Base-by-base conservation (phyloP, 441 rosid species). In the Breynia disticha region DNA sequence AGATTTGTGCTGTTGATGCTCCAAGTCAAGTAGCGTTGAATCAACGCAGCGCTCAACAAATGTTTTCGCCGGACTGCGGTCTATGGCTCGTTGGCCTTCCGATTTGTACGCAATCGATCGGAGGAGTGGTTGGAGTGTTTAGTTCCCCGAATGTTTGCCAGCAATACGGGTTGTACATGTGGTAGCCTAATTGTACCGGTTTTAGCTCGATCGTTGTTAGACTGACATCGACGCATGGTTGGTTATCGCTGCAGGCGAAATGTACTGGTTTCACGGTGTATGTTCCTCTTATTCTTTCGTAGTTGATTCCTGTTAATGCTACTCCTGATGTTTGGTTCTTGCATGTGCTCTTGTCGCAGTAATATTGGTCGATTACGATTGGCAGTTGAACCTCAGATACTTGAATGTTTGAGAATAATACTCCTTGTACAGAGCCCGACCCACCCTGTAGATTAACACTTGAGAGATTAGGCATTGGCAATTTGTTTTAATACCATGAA, bases 311-410 rank as follows among this genome's bases (percentile, higher is more conserved):
- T 61, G 90, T 78, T 17, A 93, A 75, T 39, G 93, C 79, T 19
- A 93, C 97, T 11, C 93, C 97, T 28, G 97, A 72, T 47, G 97
- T 78, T 67, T 89, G 87, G 70, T 93, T 93, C 66, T 69, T 79
- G 69, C 99, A 93, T 20, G 11, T 61, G 54, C 75, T 69, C 65
- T 78, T 79, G 72, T 93, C 96, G 44, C 99, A 93, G 54, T 93
- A 93, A 77, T 72, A 89, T 66, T 93, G 99, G 67, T 93, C 97
- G 19, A 93, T 86, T 52, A 89, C 75, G 15, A 93, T 87, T 11
- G 99, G 97, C 51, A 76, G 75, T 60, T 83, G 86, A 64, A 94
- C 99, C 73, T 85, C 90, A 0, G 88, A 77, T 39, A 94, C 87
- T 72, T 79, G 95, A 55, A 94, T 87, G 83, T 94, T 80, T 17